A percentile compares a stretch with the other conserved stretches of the same genome.
These are phyloP conservation scores for Wickerhamiella shivajii DNA, from an alignment of 805 yeast genomes.

Conservation along the genomic window DNA sequence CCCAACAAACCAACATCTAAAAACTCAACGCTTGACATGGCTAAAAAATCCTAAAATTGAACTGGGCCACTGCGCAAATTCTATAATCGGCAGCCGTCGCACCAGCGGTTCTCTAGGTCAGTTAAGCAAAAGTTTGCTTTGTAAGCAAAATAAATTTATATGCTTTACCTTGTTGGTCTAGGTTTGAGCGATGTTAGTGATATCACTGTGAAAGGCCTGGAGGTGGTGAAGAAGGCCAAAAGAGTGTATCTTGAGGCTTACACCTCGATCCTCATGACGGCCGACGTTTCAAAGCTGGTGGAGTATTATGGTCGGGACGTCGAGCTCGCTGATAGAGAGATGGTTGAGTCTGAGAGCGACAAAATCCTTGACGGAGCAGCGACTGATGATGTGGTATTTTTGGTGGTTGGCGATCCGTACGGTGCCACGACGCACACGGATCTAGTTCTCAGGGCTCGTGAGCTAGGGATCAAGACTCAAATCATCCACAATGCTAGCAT, in stretches of 20 bases:
- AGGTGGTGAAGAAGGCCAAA: conserved; percentile 66
- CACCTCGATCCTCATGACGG: conserved; percentile 91
- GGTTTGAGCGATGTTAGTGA: conserved; percentile 83
- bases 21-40: no score
- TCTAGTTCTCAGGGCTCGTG: conserved; percentile 80
- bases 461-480: conserved; percentile 60
- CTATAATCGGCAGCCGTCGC: no score
- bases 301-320: conserved; percentile 74
- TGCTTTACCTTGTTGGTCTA: conserved; percentile 83
- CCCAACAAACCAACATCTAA: no score
- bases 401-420: conserved; percentile 95
- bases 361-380: conserved; percentile 64
- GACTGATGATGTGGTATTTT: conserved; percentile 73
- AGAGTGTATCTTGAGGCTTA: conserved; percentile 93
- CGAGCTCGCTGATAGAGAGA: conserved; percentile 82
- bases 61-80: no score
- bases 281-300: conserved; percentile 59
- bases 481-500: conserved; percentile 90
- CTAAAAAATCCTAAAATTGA: no score
- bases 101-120: no score
- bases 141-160: no score
- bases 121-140: no score
- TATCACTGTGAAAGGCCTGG: conserved; percentile 88
- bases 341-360: conserved; percentile 84
- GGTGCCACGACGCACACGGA: conserved; percentile 99